Base-by-base conservation (phyloP, 2,329 filamentous ascomycete genomes). In the Paecilomyces variotii region DNA sequence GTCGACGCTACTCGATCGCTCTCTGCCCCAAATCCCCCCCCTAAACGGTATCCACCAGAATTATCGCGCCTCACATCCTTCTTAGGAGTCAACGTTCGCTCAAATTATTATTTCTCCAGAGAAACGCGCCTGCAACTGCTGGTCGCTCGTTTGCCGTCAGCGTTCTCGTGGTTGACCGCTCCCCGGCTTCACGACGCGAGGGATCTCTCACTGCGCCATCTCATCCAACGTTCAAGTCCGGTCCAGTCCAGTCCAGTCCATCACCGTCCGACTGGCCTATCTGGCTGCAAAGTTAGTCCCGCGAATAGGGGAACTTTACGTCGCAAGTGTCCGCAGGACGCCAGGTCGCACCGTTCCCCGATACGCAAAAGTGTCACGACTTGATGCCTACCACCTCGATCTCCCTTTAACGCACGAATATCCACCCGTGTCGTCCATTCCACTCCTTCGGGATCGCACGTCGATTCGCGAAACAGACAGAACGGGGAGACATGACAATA, bases 401-500 rank as follows among this genome's bases (percentile, higher is more conserved):
- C 55, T 53, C 60, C 58, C 58, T 51, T 60, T 53, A 39, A 57
- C 62, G 54, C 60, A 61, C 64, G 57, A 67, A 51, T 57, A 55
- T 39, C 30, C 53, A 58, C 24, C 45, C 35, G 26, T 28, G 50
- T 52, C 24, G 50, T 58, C 30, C 53, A 59, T 58, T 57, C 54
- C 60, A 52, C 19, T 32, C 14, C 28, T 54, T 27, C n/a, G 14
- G 39, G 39, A 45, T 45, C 39, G 39, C 39, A 45, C 6, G 19
- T 39, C 35, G 30, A 27, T 19, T 52, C 35, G 19, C 54, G 32
- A 39, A 53, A 9, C 6, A 32, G 45, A 57, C 26, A 53, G 49
- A 34, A 57, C 27, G 45, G 50, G 24, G 35, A 57, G 64, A 63
- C 55, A 89, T 89, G 86, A 84, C 85, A 69, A 81, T 80, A 73